Conservation (phyloP, 2,329 filamentous ascomycete genomes). For the Epichloe sibirici region DNA sequence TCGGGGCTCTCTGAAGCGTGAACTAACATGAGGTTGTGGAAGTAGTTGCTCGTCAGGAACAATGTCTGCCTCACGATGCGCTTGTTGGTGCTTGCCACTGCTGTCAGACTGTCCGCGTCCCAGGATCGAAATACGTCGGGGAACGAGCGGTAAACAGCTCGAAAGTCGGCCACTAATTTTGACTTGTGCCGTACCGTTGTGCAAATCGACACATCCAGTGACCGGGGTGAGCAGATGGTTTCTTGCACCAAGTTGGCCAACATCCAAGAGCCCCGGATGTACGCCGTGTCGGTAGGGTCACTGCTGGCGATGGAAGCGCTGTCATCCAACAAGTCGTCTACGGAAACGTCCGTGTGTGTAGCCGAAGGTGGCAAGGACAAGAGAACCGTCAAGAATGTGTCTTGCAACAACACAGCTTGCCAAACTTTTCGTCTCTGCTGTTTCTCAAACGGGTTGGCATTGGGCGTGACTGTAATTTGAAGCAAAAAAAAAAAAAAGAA, state of each 20-base stretch:
- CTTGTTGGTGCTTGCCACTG: conserved; percentile 46
- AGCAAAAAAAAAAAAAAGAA: neutral
- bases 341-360: conserved; percentile 67
- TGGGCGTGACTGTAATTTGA: conserved; percentile 39
- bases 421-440: conserved; percentile 69
- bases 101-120: conserved; percentile 46
- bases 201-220: conserved; percentile 60
- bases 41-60: conserved; percentile 72
- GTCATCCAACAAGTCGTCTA: conserved; percentile 61
- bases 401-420: conserved; percentile 71
- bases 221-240: conserved; percentile 62
- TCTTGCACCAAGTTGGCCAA: conserved; percentile 69
- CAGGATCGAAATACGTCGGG: conserved; percentile 59
- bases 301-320: conserved; percentile 42
- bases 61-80: conserved; percentile 62
- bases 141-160: conserved; percentile 59
- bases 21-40: conserved; percentile 70
- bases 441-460: conserved; percentile 58
- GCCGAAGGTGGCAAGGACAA: conserved; percentile 66
- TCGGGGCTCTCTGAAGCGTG: conserved; percentile 57
- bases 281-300: conserved; percentile 54
- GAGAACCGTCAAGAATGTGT: conserved; percentile 69
- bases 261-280: conserved; percentile 67
- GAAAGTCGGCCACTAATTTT: conserved; percentile 57
- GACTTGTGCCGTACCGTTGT: conserved; percentile 56